These are phyloP conservation scores for Syzygium malaccense DNA, from an alignment of 441 rosid species.

Conservation along the genomic window DNA sequence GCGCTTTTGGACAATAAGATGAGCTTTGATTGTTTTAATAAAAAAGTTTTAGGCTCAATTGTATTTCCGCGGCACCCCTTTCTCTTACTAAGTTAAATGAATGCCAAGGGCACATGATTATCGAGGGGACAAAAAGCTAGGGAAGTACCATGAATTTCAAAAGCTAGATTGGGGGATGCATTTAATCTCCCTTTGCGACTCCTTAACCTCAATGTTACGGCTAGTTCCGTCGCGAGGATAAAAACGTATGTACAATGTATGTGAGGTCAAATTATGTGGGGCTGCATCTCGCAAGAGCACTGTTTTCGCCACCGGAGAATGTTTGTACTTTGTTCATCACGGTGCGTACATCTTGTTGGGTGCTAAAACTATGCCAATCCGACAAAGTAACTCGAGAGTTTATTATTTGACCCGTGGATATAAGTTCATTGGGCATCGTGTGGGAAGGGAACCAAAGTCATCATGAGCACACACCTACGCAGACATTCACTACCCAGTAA, in stretches of 20 bases:
- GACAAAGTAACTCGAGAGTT: not conserved
- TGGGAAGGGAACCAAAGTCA: not conserved
- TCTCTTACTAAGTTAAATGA: not conserved
- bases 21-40: not conserved
- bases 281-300: not conserved
- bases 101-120: not conserved
- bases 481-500: not conserved
- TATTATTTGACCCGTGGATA: not conserved
- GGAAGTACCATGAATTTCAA: not conserved
- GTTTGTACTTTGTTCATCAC: not conserved
- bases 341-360: too few relatives aligned
- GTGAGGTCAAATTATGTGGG: slow-evolving; percentile 4
- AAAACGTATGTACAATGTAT: not conserved
- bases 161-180: not conserved
- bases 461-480: not conserved
- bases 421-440: not conserved
- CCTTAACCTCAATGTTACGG: not conserved
- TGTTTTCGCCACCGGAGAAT: not conserved
- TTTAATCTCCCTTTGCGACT: not conserved
- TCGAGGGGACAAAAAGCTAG: not conserved
- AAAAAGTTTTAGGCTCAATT: too few relatives aligned
- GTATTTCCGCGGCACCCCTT: not conserved
- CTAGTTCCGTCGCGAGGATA: not conserved
- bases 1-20: too few relatives aligned
- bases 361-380: not conserved